Base-by-base conservation (phyloP, 139 green algal species). In the Micromonas pusilla region DNA sequence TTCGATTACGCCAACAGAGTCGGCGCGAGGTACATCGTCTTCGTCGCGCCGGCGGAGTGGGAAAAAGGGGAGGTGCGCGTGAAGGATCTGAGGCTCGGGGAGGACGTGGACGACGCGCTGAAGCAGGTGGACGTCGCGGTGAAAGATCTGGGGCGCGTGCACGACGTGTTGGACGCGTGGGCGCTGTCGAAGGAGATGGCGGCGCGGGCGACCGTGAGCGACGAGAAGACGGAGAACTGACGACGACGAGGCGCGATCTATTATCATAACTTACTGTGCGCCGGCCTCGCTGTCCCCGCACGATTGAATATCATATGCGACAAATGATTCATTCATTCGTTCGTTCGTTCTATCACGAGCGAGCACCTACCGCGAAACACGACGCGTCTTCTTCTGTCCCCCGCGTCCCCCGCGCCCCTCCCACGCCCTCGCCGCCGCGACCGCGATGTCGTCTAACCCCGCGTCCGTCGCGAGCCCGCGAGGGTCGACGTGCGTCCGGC, bases 1-100 rank as follows among this genome's bases (percentile, higher is more conserved):
- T 84, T 84, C 67, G 81, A 84, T 37, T 81, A 83, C 54, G 83
- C 79, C 2, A 81, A 87, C 31, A 65, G 79, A 20, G 31, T 83
- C n/a, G 72, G 77, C 16, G 83, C 83, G 3, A 16, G 30, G 21
- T 74, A 81, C 26, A 73, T 87, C 53, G 63, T 83, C 2, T 81
- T 87, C 2, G 60, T 87, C 13, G 83, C 79, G 1, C 37, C 54
- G 2, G 26, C 64, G 20, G 83, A 87, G 52, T 84, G 71, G 71
- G 68, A 77, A 57, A 23, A 76, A 25, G 78, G 70, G 4, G 31
- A 60, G 21, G 76, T 87, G 20, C 38, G 68, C 2, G 68, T 87
- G 26, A 87, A 87, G 63, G 77, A 87, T 25, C 73, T 84, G 1
- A 26, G 28, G 3, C 34, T 39, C 0, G 63, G 31, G 31, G 68